Evolutionary conservation across 495 filamentous ascomycete species (phyloP).

Genomic region (Daldinia childiae): DNA sequence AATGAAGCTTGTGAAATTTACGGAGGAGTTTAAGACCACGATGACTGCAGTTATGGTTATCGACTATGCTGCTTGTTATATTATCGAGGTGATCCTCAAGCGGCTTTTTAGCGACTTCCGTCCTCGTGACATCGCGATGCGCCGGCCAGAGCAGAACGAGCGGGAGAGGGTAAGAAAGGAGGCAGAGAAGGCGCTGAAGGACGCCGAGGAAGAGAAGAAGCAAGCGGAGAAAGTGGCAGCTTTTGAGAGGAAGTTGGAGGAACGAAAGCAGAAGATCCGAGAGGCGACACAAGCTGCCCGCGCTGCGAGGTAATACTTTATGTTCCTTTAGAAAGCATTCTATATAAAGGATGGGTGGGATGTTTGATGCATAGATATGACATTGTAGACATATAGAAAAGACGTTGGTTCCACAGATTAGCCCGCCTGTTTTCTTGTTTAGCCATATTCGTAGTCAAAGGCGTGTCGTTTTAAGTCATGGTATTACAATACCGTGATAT

Average conservation of each 20-base stretch:
- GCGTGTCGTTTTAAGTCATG: neutral
- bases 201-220: constrained; percentile 65
- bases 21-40: constrained; percentile 84
- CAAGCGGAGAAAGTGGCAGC: constrained; percentile 57
- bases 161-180: constrained; percentile 73
- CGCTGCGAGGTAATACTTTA: constrained; percentile 9
- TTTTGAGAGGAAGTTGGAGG: constrained; percentile 59
- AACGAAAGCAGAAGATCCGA: constrained; percentile 47
- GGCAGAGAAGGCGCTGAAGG: constrained; percentile 65
- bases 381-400: constrained; percentile 30
- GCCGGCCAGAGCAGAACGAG: constrained; percentile 87
- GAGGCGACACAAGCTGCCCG: constrained; percentile 31
- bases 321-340: neutral
- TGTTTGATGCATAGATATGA: constrained; percentile 23
- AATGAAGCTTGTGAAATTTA: constrained; percentile 94
- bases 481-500: neutral
- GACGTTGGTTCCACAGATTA: constrained; percentile 5
- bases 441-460: neutral
- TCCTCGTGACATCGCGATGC: constrained; percentile 91
- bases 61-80: constrained; percentile 88
- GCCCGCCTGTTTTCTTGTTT: neutral
- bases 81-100: constrained; percentile 91
- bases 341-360: neutral
- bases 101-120: constrained; percentile 86
- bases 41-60: constrained; percentile 87